Conservation (phyloP, 352 stramenopile species). For the Chrysophaeum taylorii region DNA sequence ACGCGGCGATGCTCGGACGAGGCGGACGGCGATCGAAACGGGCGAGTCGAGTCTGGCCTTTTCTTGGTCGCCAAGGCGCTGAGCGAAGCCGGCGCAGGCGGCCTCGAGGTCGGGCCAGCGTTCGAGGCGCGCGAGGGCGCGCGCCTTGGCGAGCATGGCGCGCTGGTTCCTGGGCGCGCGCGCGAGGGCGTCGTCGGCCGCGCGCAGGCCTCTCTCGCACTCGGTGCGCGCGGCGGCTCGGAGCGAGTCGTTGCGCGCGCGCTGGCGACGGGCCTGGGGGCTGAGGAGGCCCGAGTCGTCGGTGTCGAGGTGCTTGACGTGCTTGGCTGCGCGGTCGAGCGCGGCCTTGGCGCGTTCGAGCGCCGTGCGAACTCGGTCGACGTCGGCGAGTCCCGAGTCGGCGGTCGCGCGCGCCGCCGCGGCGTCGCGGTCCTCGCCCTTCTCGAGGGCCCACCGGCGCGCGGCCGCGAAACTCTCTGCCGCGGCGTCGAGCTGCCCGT, state of each 20-base stretch:
- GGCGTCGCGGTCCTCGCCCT: background rate
- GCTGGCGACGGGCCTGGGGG: too few species aligned
- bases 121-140: background rate
- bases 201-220: background rate
- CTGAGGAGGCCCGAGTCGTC: too few species aligned
- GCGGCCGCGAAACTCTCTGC: background rate
- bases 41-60: too few species aligned
- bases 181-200: background rate
- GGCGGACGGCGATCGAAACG: too few species aligned
- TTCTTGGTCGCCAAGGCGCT: too few species aligned
- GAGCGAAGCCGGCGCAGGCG: background rate
- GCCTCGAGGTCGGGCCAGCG: background rate
- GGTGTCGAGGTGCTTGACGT: background rate
- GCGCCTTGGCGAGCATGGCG: background rate
- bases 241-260: background rate
- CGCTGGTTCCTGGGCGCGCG: background rate
- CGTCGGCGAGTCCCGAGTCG: background rate
- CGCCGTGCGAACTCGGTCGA: background rate
- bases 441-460: background rate
- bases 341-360: background rate
- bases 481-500: background rate
- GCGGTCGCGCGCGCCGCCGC: background rate
- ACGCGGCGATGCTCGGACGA: too few species aligned
- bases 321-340: background rate
- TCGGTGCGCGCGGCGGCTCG: background rate